phyloP scores from a whole-genome alignment of 139 green algal species.

The Volvox africanus region DNA sequence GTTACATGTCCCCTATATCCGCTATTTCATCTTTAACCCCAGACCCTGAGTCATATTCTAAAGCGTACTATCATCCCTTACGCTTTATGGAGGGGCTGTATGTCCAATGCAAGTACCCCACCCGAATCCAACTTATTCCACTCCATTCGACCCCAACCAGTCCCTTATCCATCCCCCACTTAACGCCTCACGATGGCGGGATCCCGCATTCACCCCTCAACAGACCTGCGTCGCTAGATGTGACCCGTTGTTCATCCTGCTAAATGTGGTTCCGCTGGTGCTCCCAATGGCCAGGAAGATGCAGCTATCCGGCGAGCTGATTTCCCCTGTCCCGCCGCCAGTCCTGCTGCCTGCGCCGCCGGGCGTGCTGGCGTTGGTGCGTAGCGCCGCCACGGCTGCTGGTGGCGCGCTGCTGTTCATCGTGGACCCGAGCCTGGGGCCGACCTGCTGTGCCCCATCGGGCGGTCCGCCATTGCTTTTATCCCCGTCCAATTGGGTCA shows the following conservation, averaged over 20 bases:
- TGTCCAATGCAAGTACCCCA: too few relatives aligned
- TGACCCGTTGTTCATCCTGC: conserved; percentile 1
- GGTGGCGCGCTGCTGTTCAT: not conserved
- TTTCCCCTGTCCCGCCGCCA: not conserved
- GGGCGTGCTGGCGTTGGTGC: not conserved
- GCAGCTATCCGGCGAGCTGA: not conserved
- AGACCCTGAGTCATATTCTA: too few relatives aligned
- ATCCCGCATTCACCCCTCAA: not conserved
- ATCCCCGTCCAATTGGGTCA: not conserved
- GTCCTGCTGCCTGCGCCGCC: not conserved
- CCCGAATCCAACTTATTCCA: too few relatives aligned
- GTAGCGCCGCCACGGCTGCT: not conserved
- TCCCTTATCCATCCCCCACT: too few relatives aligned
- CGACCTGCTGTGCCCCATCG: not conserved
- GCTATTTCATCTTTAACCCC: too few relatives aligned
- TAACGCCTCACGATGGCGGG: too few relatives aligned
- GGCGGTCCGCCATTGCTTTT: not conserved
- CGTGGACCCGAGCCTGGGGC: not conserved
- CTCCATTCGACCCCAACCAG: too few relatives aligned
- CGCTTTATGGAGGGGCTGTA: too few relatives aligned
- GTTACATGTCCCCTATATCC: too few relatives aligned
- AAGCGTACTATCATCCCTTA: too few relatives aligned
- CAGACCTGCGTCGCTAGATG: not conserved
- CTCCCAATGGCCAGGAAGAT: conserved; percentile 12
- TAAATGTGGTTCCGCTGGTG: not conserved